Base-by-base conservation (phyloP, 768 basidiomycete genomes). In the Russula griseocarnosa region DNA sequence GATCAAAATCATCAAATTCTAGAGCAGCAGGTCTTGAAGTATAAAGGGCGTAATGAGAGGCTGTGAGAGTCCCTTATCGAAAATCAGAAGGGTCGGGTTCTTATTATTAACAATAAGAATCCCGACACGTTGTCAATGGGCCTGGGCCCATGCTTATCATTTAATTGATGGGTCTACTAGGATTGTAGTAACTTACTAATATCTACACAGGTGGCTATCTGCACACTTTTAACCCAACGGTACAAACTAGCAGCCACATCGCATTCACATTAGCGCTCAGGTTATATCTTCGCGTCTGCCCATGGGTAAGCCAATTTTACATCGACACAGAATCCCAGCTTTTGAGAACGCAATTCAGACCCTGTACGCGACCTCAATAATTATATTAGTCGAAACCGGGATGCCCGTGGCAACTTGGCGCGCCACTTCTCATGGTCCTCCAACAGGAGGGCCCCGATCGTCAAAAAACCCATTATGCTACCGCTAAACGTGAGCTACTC, bases 281-380 rank as follows among this genome's bases (percentile, higher is more conserved):
- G 34, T 2, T 38, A 46, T n/a, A 24, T 42, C 13, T 34, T 34
- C 26, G 9, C 3, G 28, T 18, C 18, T 20, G 26, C 38, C n/a
- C 3, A 63, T 60, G 58, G 51, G 63, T 60, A 44, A n/a, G 63
- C 1, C 4, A 20, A 4, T 18, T 14, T 46, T 42, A 28, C 24
- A 13, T 56, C 13, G 13, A 36, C 10, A 10, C 32, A 32, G 20
- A 32, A 13, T 22, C 16, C 1, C 20, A 38, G 34, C 11, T 0
- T 14, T 6, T 56, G 54, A 60, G 16, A 40, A 0, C 4, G 24
- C 24, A 18, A 42, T 30, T 14, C 44, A 28, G 63, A 64, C 49
- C 32, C 32, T 20, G 26, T 61, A 0, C 63, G 63, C 24, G 49
- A 61, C 40, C 59, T 65, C 42, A 63, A 63, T n/a, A 47, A 58